phyloP scores from a whole-genome alignment of 164 flowering plant genomes.

The Nymphaea thermarum region DNA sequence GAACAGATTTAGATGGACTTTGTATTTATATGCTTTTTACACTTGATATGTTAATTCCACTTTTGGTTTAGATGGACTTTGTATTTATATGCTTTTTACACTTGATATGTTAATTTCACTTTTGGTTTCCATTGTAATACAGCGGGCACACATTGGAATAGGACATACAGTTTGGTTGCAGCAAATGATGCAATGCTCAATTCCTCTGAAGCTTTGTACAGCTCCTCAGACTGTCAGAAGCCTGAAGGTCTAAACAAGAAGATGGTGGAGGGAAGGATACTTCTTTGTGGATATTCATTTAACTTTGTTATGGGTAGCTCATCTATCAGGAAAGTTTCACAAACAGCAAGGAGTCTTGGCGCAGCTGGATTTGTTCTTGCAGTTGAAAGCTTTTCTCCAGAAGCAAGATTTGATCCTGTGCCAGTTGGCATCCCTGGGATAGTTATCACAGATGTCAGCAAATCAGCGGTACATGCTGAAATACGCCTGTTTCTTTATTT shows the following conservation, averaged over 20 bases:
- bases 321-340: constrained; percentile 75
- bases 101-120: too few species aligned
- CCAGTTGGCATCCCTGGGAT: constrained; percentile 85
- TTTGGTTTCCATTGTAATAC: constrained; percentile 11
- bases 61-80: too few species aligned
- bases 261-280: constrained; percentile 79
- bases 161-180: constrained; percentile 64
- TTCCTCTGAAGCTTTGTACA: constrained; percentile 58
- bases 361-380: constrained; percentile 94
- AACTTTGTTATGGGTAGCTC: constrained; percentile 83
- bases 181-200: constrained; percentile 85
- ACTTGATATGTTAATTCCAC: too few species aligned
- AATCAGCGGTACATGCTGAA: constrained; percentile 47
- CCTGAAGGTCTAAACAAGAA: constrained; percentile 78
- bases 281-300: constrained; percentile 95
- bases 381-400: constrained; percentile 83
- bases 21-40: too few species aligned
- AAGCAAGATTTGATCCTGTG: constrained; percentile 90
- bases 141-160: constrained; percentile 65
- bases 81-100: too few species aligned
- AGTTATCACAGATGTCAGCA: constrained; percentile 62
- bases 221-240: constrained; percentile 85
- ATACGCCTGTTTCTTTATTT: too few species aligned
- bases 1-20: too few species aligned
- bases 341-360: constrained; percentile 85